Percentiles rank a stretch among this genome's conserved stretches.
Evolutionary conservation across 441 rosid genomes (phyloP).

Genomic region (Populus hybrid): DNA sequence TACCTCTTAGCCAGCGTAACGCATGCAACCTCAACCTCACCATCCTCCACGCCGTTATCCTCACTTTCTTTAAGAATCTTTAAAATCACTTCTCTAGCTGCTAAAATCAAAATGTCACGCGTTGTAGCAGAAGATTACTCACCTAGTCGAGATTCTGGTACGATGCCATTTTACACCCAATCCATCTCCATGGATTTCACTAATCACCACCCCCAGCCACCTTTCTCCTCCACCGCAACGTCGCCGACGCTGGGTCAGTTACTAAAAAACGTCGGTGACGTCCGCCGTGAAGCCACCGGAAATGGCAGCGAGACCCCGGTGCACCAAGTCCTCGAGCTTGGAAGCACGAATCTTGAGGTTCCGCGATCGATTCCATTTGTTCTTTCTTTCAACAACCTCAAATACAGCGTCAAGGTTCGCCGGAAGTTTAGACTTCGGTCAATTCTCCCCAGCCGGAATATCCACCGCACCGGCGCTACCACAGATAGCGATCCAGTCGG

Average conservation of each 20-base stretch:
- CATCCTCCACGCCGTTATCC: background rate
- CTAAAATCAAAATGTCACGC: slow-evolving; percentile 48
- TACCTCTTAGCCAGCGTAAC: background rate
- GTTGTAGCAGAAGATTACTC: slow-evolving; percentile 42
- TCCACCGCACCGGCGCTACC: slow-evolving; percentile 11
- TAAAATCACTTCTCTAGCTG: background rate
- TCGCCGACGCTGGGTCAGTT: slow-evolving; percentile 69
- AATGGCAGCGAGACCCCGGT: slow-evolving; percentile 74
- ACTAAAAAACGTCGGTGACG: slow-evolving; percentile 71
- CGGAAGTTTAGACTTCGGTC: slow-evolving; percentile 41
- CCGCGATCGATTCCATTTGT: slow-evolving; percentile 59
- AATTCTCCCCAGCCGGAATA: slow-evolving; percentile 14
- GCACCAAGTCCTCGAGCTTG: slow-evolving; percentile 50
- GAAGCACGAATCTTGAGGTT: slow-evolving; percentile 29
- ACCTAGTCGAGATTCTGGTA: slow-evolving; percentile 1
- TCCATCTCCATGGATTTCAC: slow-evolving; percentile 33
- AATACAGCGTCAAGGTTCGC: slow-evolving; percentile 59
- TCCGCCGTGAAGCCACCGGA: slow-evolving; percentile 51
- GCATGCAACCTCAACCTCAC: slow-evolving; percentile 4
- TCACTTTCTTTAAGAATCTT: background rate
- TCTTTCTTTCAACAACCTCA: slow-evolving; percentile 67
- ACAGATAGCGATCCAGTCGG: slow-evolving; percentile 35
- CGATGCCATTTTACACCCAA: slow-evolving; percentile 28
- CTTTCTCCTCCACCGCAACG: background rate
- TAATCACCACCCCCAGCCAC: background rate